These are phyloP conservation scores for Pseudogymnoascus sp. DNA, from an alignment of 2,329 filamentous ascomycete genomes.

Conservation along the genomic window DNA sequence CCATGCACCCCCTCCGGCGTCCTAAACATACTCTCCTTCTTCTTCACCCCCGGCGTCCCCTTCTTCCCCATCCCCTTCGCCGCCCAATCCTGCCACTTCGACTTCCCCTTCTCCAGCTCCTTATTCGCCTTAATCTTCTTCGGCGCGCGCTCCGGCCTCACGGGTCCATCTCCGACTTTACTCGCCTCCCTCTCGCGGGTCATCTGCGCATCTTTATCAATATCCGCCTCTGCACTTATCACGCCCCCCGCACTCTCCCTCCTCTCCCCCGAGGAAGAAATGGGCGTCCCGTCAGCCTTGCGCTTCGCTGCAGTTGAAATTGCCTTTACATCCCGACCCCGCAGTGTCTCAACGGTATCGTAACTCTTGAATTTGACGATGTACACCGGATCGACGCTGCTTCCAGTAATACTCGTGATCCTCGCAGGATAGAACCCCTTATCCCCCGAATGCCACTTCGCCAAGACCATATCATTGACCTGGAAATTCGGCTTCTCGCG, in stretches of 20 bases:
- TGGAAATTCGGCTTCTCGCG: constrained; percentile 53
- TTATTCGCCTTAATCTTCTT: constrained; percentile 90
- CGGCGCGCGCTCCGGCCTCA: constrained; percentile 57
- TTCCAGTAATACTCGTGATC: constrained; percentile 90
- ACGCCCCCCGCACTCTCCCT: constrained; percentile 26
- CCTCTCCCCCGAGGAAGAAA: constrained; percentile 22
- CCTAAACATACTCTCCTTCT: constrained; percentile 96
- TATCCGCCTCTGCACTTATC: constrained; percentile 37
- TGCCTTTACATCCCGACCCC: constrained; percentile 75
- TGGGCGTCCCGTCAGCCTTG: constrained; percentile 72
- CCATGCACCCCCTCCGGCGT: constrained; percentile 81
- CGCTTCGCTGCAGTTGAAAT: constrained; percentile 67
- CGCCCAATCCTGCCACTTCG: constrained; percentile 90
- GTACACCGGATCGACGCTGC: constrained; percentile 83
- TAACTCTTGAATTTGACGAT: constrained; percentile 94
- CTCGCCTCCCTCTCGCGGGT: constrained; percentile 53
- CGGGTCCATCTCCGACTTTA: constrained; percentile 51
- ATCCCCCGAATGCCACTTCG: constrained; percentile 86
- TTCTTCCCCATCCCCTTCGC: constrained; percentile 66
- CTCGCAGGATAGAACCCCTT: constrained; percentile 84
- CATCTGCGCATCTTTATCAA: constrained; percentile 58
- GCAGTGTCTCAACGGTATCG: constrained; percentile 71
- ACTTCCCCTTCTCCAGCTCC: constrained; percentile 83
- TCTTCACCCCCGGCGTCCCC: constrained; percentile 33
- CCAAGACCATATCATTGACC: constrained; percentile 83